Conservation (phyloP, 768 basidiomycete species). For the Leucocoprinus sp. region DNA sequence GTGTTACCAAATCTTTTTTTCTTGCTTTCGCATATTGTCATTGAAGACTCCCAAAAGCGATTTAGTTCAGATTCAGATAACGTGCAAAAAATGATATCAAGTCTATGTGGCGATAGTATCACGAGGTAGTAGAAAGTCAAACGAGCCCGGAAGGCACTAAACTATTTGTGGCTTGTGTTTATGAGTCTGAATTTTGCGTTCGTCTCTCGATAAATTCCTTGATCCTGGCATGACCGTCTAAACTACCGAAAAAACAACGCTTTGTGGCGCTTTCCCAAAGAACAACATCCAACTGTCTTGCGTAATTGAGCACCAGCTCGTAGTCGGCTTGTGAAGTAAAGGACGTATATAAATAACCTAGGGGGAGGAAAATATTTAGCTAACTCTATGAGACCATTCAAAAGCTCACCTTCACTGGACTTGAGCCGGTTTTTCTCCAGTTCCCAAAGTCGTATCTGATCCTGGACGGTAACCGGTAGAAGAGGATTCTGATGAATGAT, state of each 20-base stretch:
- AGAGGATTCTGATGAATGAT: slow-evolving; percentile 64
- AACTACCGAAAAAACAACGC: slow-evolving; percentile 75
- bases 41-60: not conserved
- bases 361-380: slow-evolving; percentile 15
- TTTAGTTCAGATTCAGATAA: not conserved
- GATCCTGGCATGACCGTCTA: slow-evolving; percentile 73
- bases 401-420: slow-evolving; percentile 68
- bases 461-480: slow-evolving; percentile 94
- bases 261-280: slow-evolving; percentile 72
- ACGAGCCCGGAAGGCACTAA: not conserved
- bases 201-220: slow-evolving; percentile 74
- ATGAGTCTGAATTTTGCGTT: slow-evolving; percentile 17
- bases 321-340: slow-evolving; percentile 86
- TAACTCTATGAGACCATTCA: slow-evolving; percentile 17
- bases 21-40: not conserved
- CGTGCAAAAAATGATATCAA: not conserved
- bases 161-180: not conserved
- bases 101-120: not conserved
- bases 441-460: slow-evolving; percentile 97
- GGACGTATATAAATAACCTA: slow-evolving; percentile 83
- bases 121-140: not conserved
- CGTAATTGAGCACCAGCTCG: slow-evolving; percentile 79
- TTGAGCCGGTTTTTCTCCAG: slow-evolving; percentile 88
- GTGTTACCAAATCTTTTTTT: not conserved
- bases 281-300: slow-evolving; percentile 72